Conservation (phyloP, 805 yeast genomes). For the Saccharomyces kudriavzevii region DNA sequence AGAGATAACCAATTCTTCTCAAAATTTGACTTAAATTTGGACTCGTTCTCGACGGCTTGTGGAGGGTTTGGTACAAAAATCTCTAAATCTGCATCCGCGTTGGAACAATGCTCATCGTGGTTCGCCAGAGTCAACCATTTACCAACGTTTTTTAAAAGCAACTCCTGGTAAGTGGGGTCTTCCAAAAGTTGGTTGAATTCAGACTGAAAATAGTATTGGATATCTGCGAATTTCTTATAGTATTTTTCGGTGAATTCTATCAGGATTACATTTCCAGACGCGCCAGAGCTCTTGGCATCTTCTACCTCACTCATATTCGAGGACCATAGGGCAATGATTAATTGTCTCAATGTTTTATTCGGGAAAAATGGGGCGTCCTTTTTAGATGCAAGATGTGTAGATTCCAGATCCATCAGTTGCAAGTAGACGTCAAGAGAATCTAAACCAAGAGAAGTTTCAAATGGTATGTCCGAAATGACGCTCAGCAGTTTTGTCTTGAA, state of each 20-base stretch:
- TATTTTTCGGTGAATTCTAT: slow-evolving; percentile 50
- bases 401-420: slow-evolving; percentile 51
- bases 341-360: slow-evolving; percentile 38
- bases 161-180: slow-evolving; percentile 13
- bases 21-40: slow-evolving; percentile 52
- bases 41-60: slow-evolving; percentile 32
- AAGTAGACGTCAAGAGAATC: slow-evolving; percentile 49
- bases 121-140: slow-evolving; percentile 35
- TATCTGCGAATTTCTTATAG: slow-evolving; percentile 58
- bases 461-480: slow-evolving; percentile 33
- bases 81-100: slow-evolving; percentile 30
- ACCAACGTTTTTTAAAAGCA: slow-evolving; percentile 20
- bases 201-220: slow-evolving; percentile 64
- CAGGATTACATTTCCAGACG: slow-evolving; percentile 38
- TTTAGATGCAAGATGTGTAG: slow-evolving; percentile 42
- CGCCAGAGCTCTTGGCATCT: slow-evolving; percentile 35
- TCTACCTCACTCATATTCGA: slow-evolving; percentile 29
- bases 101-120: slow-evolving; percentile 27
- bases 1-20: slow-evolving; percentile 61
- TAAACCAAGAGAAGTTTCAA: slow-evolving; percentile 40
- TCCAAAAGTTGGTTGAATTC: slow-evolving; percentile 33
- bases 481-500: slow-evolving; percentile 41
- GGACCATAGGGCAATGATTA: slow-evolving; percentile 34
- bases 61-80: slow-evolving; percentile 42
- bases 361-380: slow-evolving; percentile 57